Evolutionary conservation across 2,329 filamentous ascomycete genomes (phyloP), one percentile per base, ranked within the genome.

Genomic region (Exophiala sp.): DNA sequence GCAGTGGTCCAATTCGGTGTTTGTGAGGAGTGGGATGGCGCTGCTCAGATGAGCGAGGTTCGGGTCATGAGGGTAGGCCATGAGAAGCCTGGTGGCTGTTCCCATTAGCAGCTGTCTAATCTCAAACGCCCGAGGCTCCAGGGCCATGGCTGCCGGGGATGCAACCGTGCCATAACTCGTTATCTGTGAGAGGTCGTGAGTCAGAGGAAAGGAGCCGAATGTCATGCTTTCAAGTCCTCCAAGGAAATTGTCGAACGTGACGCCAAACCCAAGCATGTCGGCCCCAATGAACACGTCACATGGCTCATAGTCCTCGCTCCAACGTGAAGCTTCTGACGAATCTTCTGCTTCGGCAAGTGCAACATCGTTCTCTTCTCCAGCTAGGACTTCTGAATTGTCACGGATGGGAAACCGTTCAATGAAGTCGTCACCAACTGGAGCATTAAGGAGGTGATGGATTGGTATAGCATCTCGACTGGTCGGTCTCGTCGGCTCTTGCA

Each of bases 1-100:
- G 13, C 55, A 57, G 18, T 58, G 45, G 30, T 59, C 54, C 11
- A 61, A 35, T 22, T 57, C 50, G n/a, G 58, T 46, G 69, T 71
- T 48, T 71, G 68, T 58, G 27, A 58, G 44, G 3, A 48, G 40
- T 9, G 46, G 43, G 41, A 58, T 58, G 16, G 45, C 43, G 4
- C 45, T 13, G 7, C 19, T 46, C 24, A 58, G 14, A 13, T 46
- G 35, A 18, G 35, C 18, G 14, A 53, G 18, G 24, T 48, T 43
- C 16, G 45, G 42, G 29, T 43, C 37, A 24, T 56, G 43, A 9
- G 55, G 49, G 27, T 43, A 49, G 11, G 48, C 43, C 8, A n/a
- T 39, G 5, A 49, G 43, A 27, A 53, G 39, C 7, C 37, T 53
- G 18, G 41, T 18, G 9, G 43, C 47, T 16, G 55, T 49, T 24